Evolutionary conservation across 331 rosid genomes (phyloP).

Genomic region (Arachis monticola): DNA sequence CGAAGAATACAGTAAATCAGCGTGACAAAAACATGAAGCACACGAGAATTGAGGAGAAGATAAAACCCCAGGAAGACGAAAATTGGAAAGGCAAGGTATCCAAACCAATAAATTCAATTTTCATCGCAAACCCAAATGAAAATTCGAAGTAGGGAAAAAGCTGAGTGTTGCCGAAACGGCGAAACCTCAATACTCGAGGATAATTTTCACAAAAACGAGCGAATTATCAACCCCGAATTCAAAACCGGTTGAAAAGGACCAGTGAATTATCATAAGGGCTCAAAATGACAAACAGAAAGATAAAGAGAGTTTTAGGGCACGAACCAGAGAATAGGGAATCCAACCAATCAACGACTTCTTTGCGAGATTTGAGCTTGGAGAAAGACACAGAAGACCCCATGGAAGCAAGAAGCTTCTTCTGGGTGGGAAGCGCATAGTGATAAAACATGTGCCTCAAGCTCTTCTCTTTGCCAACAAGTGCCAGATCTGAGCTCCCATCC

Average conservation of each 20-base stretch:
- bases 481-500: conserved; percentile 78
- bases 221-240: background rate
- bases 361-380: conserved; percentile 72
- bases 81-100: background rate
- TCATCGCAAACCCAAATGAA: background rate
- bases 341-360: conserved; percentile 84
- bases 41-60: background rate
- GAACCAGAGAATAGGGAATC: conserved; percentile 69
- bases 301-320: conserved; percentile 9
- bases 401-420: conserved; percentile 14
- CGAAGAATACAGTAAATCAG: background rate
- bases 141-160: background rate
- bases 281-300: background rate
- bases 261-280: background rate
- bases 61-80: background rate
- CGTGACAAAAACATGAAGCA: background rate
- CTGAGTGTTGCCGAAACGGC: background rate
- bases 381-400: background rate
- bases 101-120: background rate
- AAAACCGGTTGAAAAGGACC: background rate
- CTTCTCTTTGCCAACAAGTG: conserved; percentile 77
- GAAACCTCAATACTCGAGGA: background rate
- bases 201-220: background rate
- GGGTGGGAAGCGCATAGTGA: conserved; percentile 48
- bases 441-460: conserved; percentile 75